Evolutionary conservation across 2,329 filamentous ascomycete species (phyloP), one percentile per base, ranked within the genome.

Genomic region (Fusarium nelsonii): DNA sequence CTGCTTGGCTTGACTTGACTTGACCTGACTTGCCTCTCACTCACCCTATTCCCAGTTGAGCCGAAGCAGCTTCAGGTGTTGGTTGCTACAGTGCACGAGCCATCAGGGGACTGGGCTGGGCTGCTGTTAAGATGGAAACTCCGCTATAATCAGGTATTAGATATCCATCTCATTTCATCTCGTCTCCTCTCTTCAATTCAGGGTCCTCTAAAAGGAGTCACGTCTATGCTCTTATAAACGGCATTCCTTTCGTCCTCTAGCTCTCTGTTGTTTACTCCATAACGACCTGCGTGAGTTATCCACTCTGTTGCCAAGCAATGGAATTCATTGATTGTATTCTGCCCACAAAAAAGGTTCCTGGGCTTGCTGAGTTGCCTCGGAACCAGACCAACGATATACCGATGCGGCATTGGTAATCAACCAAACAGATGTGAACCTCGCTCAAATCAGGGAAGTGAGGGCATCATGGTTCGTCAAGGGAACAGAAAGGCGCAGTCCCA

Each of bases 51-150:
- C 67, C 67, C 43, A 62, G 56, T 66, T 63, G 40, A 66, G 63
- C 16, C 41, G 56, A 46, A 23, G 54, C 46, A 58, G 49, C 49
- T 62, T 57, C 65, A 68, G 63, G 56, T 57, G 23, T 23, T 23
- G 64, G 55, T 65, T 68, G 59, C 55, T 70, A 54, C 57, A 68
- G 45, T 6, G 64, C 68, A 70, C 68, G 68, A 70, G 48, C 68
- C 68, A 69, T 18, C 23, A 57, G 46, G 66, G 65, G 49, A 40
- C 33, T 50, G 23, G 23, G 23, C 23, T 23, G 23, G 23, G 5
- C 23, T 23, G 23, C 23, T 23, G 4, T 23, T 23, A 23, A 23
- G 23, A 23, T 23, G 23, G 23, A 23, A 23, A 53, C 59, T 68
- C 61, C 37, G 53, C 32, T 44, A 45, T 23, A 23, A 23, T 52